Percentiles rank a stretch among this genome's conserved stretches.
Conservation (phyloP, 2,329 filamentous ascomycete species). For the Claviceps sp. region DNA sequence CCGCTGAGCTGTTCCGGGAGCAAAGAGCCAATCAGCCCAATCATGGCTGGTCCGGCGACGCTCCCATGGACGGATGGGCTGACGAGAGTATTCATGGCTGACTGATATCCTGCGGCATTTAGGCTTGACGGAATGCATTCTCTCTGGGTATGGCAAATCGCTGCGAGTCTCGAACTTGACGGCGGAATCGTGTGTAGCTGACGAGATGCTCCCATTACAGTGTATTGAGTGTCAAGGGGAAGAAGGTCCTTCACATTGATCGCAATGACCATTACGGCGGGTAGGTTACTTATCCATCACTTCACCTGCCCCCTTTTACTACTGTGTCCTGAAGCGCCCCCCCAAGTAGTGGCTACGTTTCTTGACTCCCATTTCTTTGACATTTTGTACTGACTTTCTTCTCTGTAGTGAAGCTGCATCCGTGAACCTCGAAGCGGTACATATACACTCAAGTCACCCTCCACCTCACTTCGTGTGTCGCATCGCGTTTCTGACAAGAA, state of each 20-base stretch:
- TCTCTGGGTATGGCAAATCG: constrained; percentile 67
- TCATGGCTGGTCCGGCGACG: background rate
- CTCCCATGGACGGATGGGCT: background rate
- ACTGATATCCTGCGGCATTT: constrained; percentile 9
- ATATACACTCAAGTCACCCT: constrained; percentile 14
- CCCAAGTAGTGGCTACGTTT: no score
- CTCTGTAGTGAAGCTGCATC: constrained; percentile 68
- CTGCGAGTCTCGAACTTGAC: background rate
- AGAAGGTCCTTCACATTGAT: constrained; percentile 98
- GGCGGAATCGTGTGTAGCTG: constrained; percentile 1
- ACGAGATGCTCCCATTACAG: constrained; percentile 28
- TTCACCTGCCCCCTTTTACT: background rate
- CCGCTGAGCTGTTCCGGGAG: background rate
- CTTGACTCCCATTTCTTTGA: background rate
- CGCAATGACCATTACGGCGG: constrained; percentile 97
- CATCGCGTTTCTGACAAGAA: constrained; percentile 9
- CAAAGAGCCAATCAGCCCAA: background rate
- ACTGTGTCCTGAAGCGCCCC: background rate
- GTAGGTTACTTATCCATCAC: constrained; percentile 36
- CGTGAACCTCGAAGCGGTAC: constrained; percentile 87
- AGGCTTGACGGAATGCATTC: constrained; percentile 98
- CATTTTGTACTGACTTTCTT: constrained; percentile 14
- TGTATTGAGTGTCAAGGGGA: constrained; percentile 94
- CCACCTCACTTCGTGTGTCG: constrained; percentile 4
- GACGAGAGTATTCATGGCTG: constrained; percentile 7